These are phyloP conservation scores for Lithohypha guttulata DNA, from an alignment of 2,329 filamentous ascomycete genomes.

Conservation along the genomic window DNA sequence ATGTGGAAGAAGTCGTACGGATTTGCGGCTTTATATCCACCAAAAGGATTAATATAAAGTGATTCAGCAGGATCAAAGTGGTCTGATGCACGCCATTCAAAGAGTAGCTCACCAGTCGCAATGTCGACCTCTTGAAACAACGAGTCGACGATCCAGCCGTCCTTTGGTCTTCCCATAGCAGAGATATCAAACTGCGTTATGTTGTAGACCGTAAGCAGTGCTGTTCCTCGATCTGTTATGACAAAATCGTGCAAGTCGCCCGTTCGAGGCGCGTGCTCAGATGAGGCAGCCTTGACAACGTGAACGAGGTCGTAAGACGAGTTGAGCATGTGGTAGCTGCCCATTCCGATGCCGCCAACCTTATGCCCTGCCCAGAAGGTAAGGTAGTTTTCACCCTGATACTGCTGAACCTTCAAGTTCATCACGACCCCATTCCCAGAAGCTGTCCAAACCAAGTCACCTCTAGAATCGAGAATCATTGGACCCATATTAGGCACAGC, in stretches of 20 bases:
- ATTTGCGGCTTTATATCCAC: slow-evolving; percentile 11
- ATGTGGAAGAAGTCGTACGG: slow-evolving; percentile 48
- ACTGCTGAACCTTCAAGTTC: slow-evolving; percentile 37
- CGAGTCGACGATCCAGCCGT: slow-evolving; percentile 30
- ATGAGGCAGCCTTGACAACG: slow-evolving; percentile 10
- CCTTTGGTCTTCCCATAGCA: slow-evolving; percentile 9
- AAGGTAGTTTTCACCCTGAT: slow-evolving; percentile 35
- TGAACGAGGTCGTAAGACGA: slow-evolving; percentile 16
- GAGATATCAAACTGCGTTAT: slow-evolving; percentile 12
- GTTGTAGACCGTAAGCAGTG: slow-evolving; percentile 17
- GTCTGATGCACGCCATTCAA: slow-evolving; percentile 39
- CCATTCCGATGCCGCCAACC: slow-evolving; percentile 38
- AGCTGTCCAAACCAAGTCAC: slow-evolving; percentile 41
- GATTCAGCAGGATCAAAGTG: slow-evolving; percentile 27
- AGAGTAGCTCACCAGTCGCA: slow-evolving; percentile 33
- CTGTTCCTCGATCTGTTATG: slow-evolving; percentile 15
- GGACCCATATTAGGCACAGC: slow-evolving; percentile 87
- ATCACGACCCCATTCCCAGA: slow-evolving; percentile 30
- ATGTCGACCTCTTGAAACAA: slow-evolving; percentile 39
- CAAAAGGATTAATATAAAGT: slow-evolving; percentile 13
- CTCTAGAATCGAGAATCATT: slow-evolving; percentile 56
- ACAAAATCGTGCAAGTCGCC: slow-evolving; percentile 20
- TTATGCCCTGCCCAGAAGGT: slow-evolving; percentile 42
- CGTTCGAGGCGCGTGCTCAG: background rate
- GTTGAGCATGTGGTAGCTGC: slow-evolving; percentile 35